A percentile compares a stretch with the other conserved stretches of the same genome.
Conservation (phyloP, 306 rosid species). For the Vigna mungo region DNA sequence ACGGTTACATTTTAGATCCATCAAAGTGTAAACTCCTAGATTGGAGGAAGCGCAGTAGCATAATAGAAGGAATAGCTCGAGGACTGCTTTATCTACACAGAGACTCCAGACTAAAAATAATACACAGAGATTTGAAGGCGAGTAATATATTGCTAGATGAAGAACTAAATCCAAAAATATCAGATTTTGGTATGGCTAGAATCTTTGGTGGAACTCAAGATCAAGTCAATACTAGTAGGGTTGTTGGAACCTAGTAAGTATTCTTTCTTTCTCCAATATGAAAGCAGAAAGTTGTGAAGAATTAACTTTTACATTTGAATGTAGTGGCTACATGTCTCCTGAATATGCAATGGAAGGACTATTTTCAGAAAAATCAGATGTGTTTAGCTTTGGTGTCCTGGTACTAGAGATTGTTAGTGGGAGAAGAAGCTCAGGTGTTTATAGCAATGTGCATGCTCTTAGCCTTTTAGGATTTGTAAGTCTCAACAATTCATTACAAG, state of each 20-base stretch:
- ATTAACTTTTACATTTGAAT: neutral
- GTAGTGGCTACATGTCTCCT: conserved; percentile 41
- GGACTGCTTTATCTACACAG: conserved; percentile 41
- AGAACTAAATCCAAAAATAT: conserved; percentile 43
- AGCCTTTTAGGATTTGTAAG: conserved; percentile 44
- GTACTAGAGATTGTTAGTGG: conserved; percentile 42
- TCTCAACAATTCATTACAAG: neutral
- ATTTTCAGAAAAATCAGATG: conserved; percentile 43
- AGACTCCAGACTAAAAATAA: conserved; percentile 40
- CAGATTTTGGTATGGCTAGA: conserved; percentile 41
- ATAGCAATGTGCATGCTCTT: neutral
- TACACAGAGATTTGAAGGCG: conserved; percentile 40
- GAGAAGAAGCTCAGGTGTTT: conserved; percentile 36
- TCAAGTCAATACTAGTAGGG: conserved; percentile 16
- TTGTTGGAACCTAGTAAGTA: conserved; percentile 42
- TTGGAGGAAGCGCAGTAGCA: conserved; percentile 37
- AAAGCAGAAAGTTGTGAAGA: neutral
- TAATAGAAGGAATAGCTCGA: conserved; percentile 39
- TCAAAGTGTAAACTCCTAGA: neutral
- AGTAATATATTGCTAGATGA: conserved; percentile 42
- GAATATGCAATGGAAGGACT: conserved; percentile 42
- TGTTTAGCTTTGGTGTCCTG: conserved; percentile 43
- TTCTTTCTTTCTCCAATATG: neutral
- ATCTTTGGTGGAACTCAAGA: conserved; percentile 25
- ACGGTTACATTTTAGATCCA: conserved; percentile 7